Evolutionary conservation across 2,329 filamentous ascomycete genomes (phyloP), one percentile per base, ranked within the genome.

Genomic region (Pseudocercospora crystallina): DNA sequence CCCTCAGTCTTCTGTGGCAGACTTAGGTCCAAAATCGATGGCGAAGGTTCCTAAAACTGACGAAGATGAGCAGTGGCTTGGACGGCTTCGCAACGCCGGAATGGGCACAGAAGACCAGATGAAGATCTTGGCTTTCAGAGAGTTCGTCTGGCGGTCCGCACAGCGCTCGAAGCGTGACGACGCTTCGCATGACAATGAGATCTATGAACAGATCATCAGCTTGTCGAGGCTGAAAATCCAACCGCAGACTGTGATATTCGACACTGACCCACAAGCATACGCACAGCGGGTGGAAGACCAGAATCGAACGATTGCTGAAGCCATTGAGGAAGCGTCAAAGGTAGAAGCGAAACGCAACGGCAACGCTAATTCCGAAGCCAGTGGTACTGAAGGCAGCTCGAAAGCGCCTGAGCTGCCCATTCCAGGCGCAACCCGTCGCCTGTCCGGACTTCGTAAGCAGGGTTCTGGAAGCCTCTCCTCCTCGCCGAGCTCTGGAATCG

Each of bases 1-100:
- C n/a, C 77, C 80, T 9, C 73, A 76, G 2, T 77, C 82, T 54
- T 78, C 80, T 39, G 75, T 80, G 40, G 78, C 76, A 62, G 84
- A 86, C 54, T 67, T 79, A 45, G 78, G 77, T 33, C 68, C 74
- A 42, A 80, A 79, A 61, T 76, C 82, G 8, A 71, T 94, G 26
- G 79, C 76, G 56, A 83, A 82, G 59, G 73, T 87, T 3, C 73
- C 80, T 0, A 91, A 84, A 65, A 96, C 91, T 59, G 90, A 95
- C 8, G 92, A 97, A 68, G 94, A 99, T 65, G 90, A 96, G 56
- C 83, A 90, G 60, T 97, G 94, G 91, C 75, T 99, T n/a, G 78
- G 81, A 11, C 87, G 90, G 57, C 73, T 99, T 41, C 83, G 88
- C 43, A 95, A 89, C 57, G 82, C 95, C 36, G 94, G 94, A 0